These are phyloP conservation scores for Apiospora koreana DNA, from an alignment of 2,329 filamentous ascomycete species.

Conservation along the genomic window DNA sequence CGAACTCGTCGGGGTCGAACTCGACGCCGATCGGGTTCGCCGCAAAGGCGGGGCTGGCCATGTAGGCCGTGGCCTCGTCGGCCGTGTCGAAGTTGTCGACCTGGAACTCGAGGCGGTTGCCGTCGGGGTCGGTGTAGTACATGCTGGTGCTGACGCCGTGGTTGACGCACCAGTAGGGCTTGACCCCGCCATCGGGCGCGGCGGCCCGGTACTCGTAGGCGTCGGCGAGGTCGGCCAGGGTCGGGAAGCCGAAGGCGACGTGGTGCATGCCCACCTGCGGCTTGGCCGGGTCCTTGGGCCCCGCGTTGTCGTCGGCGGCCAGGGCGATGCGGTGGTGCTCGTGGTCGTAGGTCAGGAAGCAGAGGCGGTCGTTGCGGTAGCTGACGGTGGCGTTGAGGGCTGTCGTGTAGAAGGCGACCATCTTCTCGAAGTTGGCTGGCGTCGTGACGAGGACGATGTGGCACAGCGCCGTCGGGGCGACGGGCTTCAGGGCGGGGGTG, in stretches of 20 bases:
- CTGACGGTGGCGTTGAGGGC: conserved; percentile 36
- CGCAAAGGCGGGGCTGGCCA: conserved; percentile 36
- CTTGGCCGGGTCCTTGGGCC: conserved; percentile 25
- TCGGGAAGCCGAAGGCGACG: conserved; percentile 42
- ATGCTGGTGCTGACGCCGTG: conserved; percentile 49
- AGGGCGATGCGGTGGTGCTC: conserved; percentile 48
- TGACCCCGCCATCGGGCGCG: conserved; percentile 28
- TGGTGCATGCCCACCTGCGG: conserved; percentile 34
- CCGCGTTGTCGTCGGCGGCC: conserved; percentile 21
- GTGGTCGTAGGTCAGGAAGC: conserved; percentile 46
- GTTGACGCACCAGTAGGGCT: conserved; percentile 45
- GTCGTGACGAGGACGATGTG: conserved; percentile 27
- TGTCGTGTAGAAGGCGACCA: conserved; percentile 38
- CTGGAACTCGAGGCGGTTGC: conserved; percentile 48
- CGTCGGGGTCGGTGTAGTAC: conserved; percentile 51
- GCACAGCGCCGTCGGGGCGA: not conserved
- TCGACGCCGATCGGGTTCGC: conserved; percentile 46
- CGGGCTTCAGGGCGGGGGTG: not conserved
- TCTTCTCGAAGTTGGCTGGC: conserved; percentile 24
- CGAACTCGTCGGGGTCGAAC: conserved; percentile 45
- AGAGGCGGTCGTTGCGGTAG: conserved; percentile 18
- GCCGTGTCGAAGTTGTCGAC: conserved; percentile 42
- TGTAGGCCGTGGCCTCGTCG: conserved; percentile 40
- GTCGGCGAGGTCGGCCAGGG: conserved; percentile 34
- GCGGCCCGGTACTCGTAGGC: conserved; percentile 39